These are phyloP conservation scores for Leccinum proliferum DNA, from an alignment of 1,284 basidiomycete species.

Conservation along the genomic window DNA sequence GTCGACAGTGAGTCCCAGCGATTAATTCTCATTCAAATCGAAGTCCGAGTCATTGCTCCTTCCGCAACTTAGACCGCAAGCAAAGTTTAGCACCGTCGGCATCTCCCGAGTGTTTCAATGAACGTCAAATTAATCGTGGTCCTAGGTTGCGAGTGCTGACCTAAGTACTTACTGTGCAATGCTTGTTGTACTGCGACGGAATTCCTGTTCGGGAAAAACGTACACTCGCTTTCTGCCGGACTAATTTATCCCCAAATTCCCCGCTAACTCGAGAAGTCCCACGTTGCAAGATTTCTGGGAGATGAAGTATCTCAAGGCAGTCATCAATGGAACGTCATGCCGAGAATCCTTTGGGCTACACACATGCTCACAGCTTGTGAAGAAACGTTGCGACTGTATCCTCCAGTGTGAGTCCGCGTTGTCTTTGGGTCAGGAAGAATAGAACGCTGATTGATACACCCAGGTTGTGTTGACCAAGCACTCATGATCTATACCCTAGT, in stretches of 20 bases:
- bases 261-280: conserved; percentile 34
- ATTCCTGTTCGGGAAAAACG: conserved; percentile 34
- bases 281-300: conserved; percentile 47
- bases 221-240: conserved; percentile 26
- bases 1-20: too few relatives aligned
- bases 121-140: too few relatives aligned
- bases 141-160: too few relatives aligned
- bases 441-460: conserved; percentile 4
- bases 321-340: conserved; percentile 37
- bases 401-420: conserved; percentile 43
- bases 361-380: not conserved
- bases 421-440: not conserved
- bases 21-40: too few relatives aligned
- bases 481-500: conserved; percentile 13
- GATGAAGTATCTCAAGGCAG: conserved; percentile 57
- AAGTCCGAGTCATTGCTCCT: too few relatives aligned
- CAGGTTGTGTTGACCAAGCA: not conserved
- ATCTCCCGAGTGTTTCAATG: too few relatives aligned
- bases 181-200: conserved; percentile 27
- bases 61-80: too few relatives aligned
- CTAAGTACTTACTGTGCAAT: too few relatives aligned
- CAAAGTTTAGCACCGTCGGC: too few relatives aligned
- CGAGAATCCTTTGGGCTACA: not conserved
- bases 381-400: conserved; percentile 61
- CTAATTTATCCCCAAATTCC: conserved; percentile 23